Base-by-base conservation (phyloP, 2,329 filamentous ascomycete species). In the Ciborinia camelliae region DNA sequence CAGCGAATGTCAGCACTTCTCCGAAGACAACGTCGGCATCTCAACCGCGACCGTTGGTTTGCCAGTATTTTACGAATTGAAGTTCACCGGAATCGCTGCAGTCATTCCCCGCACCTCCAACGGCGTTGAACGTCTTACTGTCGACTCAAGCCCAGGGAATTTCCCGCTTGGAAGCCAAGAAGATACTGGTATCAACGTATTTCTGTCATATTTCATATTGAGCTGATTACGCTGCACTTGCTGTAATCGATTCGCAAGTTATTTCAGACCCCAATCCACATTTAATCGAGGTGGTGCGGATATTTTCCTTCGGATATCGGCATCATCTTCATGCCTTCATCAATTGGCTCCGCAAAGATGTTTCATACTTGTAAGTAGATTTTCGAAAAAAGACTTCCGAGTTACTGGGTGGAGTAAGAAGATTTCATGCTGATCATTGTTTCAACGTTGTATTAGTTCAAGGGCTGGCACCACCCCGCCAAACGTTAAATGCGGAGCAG, bases 331-430 rank as follows among this genome's bases (percentile, higher is more conserved):
- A 73, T 74, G 73, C 69, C 68, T 73, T 69, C 70, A 63, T 67
- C 71, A 67, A 65, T 72, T 63, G 70, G 65, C 37, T 70, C 71
- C 52, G 68, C 71, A 55, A 66, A 71, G 64, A 75, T 75, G 73
- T 75, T 75, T 65, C 71, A 74, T 66, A 75, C 73, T 10, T 75
- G 73, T 74, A 71, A 73, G 73, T 64, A 58, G 39, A 48, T 45
- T n/a, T 53, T n/a, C 23, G 15, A 52, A 53, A 48, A 14, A 35
- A 35, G 32, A 47, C 35, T 37, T 23, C 35, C 35, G n/a, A 48
- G 10, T 53, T 35, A 45, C 48, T 52, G 62, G 67, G 51, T 64
- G 52, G 60, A 45, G n/a, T 26, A 32, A 35, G 10, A 35, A 28
- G 50, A 3, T 53, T 37, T 23, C 30, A 55, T 47, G 59, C 59